Conservation (phyloP, 495 filamentous ascomycete genomes). For the Cercophora scortea region DNA sequence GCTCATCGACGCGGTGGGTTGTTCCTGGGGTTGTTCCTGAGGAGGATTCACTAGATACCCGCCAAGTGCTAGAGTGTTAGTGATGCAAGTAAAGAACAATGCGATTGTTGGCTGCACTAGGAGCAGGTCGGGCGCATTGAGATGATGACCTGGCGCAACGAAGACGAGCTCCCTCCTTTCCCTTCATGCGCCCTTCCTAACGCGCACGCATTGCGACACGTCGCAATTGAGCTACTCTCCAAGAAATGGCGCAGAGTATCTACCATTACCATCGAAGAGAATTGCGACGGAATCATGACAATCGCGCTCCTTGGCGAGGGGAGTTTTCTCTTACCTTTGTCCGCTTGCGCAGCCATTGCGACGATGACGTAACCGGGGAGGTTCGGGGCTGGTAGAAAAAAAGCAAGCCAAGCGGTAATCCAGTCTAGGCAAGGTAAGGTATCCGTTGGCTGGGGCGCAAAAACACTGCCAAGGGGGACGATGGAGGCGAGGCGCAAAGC, state of each 20-base stretch:
- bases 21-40: too few species aligned
- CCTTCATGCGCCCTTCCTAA: too few species aligned
- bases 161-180: too few species aligned
- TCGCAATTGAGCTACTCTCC: neutral
- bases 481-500: neutral
- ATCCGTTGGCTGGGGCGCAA: neutral
- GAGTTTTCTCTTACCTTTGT: conserved; percentile 30
- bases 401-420: too few species aligned
- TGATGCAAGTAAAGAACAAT: too few species aligned
- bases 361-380: conserved; percentile 35
- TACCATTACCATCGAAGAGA: neutral
- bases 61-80: too few species aligned
- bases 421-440: neutral
- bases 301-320: too few species aligned
- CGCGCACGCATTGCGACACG: neutral
- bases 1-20: too few species aligned
- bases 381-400: neutral
- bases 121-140: too few species aligned
- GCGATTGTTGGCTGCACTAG: too few species aligned
- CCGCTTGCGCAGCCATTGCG: conserved; percentile 27
- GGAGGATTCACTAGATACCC: too few species aligned
- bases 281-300: neutral
- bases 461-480: neutral
- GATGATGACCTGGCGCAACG: too few species aligned
- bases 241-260: neutral